Base-by-base conservation (phyloP, 495 filamentous ascomycete species). In the Penicillium macrosclerotiorum region DNA sequence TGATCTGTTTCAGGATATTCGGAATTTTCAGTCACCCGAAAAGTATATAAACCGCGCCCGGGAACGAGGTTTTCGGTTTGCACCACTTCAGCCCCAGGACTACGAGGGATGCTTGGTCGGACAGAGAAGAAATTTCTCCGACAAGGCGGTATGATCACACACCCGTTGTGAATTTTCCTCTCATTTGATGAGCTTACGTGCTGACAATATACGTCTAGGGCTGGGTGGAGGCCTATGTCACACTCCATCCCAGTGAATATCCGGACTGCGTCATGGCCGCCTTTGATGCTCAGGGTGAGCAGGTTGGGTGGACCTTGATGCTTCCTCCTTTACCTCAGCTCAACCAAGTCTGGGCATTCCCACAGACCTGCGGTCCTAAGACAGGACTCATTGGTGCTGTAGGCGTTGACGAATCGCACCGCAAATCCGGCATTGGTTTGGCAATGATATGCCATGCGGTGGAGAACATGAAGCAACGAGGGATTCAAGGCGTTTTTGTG, bases 261-360 rank as follows among this genome's bases (percentile, higher is more conserved):
- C 72, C 74, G 0, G 55, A 62, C 11, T 67, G 68, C 35, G 63
- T 77, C 20, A 74, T 78, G 71, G 55, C 60, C 2, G 75, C 72
- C 2, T 74, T 71, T 37, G 64, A 72, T 20, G 51, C 60, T 0
- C 26, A 64, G 5, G 68, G 67, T 0, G 57, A 57, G 8, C 75
- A 78, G 37, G 63, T 74, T 2, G 75, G 67, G 12, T 78, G 75
- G 75, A 74, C 74, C 1, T 37, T 78, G 22, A 77, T 77, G 74
- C 63, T 75, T 3, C 49, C 59, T 8, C 71, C 65, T 0, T 37
- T 52, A 2, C 20, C 54, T 4, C 19, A 60, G 2, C 39, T 76
- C 4, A 58, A 66, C 18, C 8, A 60, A n/a, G 44, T 55, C 14
- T 77, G 75, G 65, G 74, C 72, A 8, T 73, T 77, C 45, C 64